phyloP scores from a whole-genome alignment of 2,329 filamentous ascomycete genomes.

The Aspergillus aculeatus region DNA sequence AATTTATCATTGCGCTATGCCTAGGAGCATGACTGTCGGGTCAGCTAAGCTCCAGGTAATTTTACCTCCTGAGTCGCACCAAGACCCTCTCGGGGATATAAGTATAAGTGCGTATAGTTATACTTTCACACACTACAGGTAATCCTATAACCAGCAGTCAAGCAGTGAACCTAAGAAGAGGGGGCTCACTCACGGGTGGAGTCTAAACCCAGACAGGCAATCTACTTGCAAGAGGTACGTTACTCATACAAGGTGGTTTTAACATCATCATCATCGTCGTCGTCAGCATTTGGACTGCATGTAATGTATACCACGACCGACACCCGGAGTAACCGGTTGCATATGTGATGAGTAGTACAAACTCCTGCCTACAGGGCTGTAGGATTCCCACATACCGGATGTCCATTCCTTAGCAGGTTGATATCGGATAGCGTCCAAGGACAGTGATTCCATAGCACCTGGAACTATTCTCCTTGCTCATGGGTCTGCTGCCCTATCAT shows the following conservation, averaged over 20 bases:
- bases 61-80: background rate
- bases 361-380: slow-evolving; percentile 9
- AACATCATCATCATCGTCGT: background rate
- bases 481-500: background rate
- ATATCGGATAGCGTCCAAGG: slow-evolving; percentile 20
- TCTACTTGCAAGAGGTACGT: background rate
- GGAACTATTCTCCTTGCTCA: background rate
- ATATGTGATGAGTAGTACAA: slow-evolving; percentile 5
- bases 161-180: background rate
- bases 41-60: background rate
- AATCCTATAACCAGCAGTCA: background rate
- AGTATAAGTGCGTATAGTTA: background rate
- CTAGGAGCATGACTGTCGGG: background rate
- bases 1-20: background rate
- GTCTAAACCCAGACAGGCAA: slow-evolving; percentile 5
- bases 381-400: slow-evolving; percentile 11
- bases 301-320: background rate
- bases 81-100: background rate
- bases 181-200: background rate
- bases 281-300: background rate
- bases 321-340: background rate
- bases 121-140: background rate
- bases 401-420: slow-evolving; percentile 23
- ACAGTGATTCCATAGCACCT: slow-evolving; percentile 1
- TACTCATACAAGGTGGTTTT: background rate